Evolutionary conservation across 306 rosid species (phyloP).

Genomic region (apple (Malus domestica)): ASM211411v1 NC_041794.1:32177001-32177500

Average conservation of each 20-base stretch:
- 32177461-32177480: constrained; percentile 39
- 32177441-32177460: constrained; percentile 31
- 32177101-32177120: constrained; percentile 8
- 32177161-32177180: constrained; percentile 20
- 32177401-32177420: constrained; percentile 44
- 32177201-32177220: constrained; percentile 18
- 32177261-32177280: constrained; percentile 31
- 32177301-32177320: constrained; percentile 21
- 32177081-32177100: constrained; percentile 48
- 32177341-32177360: constrained; percentile 28
- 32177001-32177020: constrained; percentile 35
- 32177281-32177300: constrained; percentile 38
- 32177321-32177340: constrained; percentile 27
- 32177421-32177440: constrained; percentile 39
- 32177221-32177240: constrained; percentile 33
- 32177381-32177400: constrained; percentile 54
- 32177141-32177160: constrained; percentile 3
- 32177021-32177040: constrained; percentile 10
- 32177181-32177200: constrained; percentile 30
- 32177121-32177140: neutral
- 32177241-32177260: constrained; percentile 25
- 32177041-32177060: constrained; percentile 23
- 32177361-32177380: constrained; percentile 53
- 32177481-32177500: constrained; percentile 41
- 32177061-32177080: constrained; percentile 44